Conservation (phyloP, 2,329 filamentous ascomycete species). For the Nemania bipapillata region DNA sequence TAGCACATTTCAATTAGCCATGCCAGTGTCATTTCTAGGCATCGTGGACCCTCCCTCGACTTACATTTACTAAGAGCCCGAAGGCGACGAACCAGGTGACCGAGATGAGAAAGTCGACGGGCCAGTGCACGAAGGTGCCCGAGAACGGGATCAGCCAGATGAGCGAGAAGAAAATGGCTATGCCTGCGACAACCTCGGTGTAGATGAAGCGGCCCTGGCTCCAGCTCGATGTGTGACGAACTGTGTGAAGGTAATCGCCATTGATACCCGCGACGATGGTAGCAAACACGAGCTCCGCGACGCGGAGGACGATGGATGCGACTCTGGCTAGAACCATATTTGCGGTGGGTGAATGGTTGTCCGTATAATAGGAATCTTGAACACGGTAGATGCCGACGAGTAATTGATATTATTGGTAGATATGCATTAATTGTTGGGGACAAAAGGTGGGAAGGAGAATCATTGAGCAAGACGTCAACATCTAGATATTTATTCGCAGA, state of each 20-base stretch:
- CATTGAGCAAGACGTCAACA: slow-evolving; percentile 9
- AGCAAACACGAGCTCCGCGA: slow-evolving; percentile 74
- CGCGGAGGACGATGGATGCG: slow-evolving; percentile 67
- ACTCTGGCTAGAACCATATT: slow-evolving; percentile 66
- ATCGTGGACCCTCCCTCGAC: slow-evolving; percentile 45
- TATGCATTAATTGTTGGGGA: slow-evolving; percentile 3
- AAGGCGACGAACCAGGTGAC: slow-evolving; percentile 77
- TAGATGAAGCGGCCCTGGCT: slow-evolving; percentile 76
- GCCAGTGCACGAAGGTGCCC: slow-evolving; percentile 74
- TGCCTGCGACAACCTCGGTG: slow-evolving; percentile 74
- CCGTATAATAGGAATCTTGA: neutral
- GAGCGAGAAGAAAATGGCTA: slow-evolving; percentile 75
- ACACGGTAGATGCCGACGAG: neutral
- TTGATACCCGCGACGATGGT: slow-evolving; percentile 77
- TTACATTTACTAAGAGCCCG: slow-evolving; percentile 71
- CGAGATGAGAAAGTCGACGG: slow-evolving; percentile 74
- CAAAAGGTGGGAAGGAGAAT: neutral
- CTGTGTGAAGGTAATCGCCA: slow-evolving; percentile 70
- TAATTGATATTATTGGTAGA: neutral
- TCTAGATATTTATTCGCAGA: slow-evolving; percentile 29
- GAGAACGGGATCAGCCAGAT: slow-evolving; percentile 79
- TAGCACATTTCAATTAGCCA: slow-evolving; percentile 16
- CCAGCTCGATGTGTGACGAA: slow-evolving; percentile 61
- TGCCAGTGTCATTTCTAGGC: neutral
- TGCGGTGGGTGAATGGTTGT: slow-evolving; percentile 9